phyloP scores from a whole-genome alignment of 2,329 filamentous ascomycete species.

The Dichotomopilus funicola region DNA sequence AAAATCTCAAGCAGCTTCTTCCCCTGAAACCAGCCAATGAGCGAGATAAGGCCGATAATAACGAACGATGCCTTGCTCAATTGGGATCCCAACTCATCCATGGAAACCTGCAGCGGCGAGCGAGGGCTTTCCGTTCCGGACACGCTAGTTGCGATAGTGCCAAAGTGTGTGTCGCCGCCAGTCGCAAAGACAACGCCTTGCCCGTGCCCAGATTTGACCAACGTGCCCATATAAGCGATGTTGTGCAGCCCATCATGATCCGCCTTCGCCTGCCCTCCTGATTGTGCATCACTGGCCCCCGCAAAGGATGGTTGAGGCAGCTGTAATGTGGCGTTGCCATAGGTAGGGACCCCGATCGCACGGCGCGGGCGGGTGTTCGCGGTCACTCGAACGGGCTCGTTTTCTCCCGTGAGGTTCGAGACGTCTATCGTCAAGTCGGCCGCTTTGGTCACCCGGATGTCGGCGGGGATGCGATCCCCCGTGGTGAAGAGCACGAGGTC shows the following conservation, averaged over 20 bases:
- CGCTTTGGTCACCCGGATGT: conserved; percentile 87
- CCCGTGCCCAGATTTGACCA: conserved; percentile 90
- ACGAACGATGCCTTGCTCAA: conserved; percentile 94
- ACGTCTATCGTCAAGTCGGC: conserved; percentile 90
- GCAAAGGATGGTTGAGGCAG: conserved; percentile 32
- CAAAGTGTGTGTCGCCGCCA: conserved; percentile 88
- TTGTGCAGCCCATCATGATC: conserved; percentile 65
- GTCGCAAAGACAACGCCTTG: conserved; percentile 97
- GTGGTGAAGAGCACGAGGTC: conserved; percentile 92
- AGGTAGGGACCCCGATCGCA: conserved; percentile 21
- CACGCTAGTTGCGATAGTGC: conserved; percentile 88
- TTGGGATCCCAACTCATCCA: conserved; percentile 96
- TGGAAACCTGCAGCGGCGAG: conserved; percentile 88
- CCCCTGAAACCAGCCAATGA: conserved; percentile 85
- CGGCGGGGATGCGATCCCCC: conserved; percentile 91
- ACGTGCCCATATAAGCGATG: conserved; percentile 95
- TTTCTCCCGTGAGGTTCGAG: conserved; percentile 94
- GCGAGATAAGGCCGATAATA: conserved; percentile 85
- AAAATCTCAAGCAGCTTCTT: conserved; percentile 91
- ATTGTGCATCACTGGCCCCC: conserved; percentile 43
- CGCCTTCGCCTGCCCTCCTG: conserved; percentile 58
- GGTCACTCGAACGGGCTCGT: conserved; percentile 80
- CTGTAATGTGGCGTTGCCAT: conserved; percentile 25
- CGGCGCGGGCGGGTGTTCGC: conserved; percentile 48
- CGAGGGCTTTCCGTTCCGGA: conserved; percentile 92